phyloP scores from a whole-genome alignment of 176 grass and related monocot species.

The Themeda triandra region DNA sequence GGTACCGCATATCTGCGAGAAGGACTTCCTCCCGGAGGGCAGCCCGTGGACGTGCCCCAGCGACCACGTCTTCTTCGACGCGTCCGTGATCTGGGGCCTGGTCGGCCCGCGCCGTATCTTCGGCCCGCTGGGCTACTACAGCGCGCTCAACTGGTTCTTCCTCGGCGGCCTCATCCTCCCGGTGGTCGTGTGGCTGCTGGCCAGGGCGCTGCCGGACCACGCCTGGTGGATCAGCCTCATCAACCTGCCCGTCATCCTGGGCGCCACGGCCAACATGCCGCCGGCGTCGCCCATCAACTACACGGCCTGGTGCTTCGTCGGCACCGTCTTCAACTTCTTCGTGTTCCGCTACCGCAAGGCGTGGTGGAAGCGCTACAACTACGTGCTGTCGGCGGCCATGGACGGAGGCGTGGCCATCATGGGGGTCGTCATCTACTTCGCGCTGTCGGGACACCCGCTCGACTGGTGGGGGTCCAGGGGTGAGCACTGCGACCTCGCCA shows the following conservation, averaged over 20 bases:
- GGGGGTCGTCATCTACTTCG: constrained; percentile 76
- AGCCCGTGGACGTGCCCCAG: constrained; percentile 92
- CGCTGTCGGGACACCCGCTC: constrained; percentile 43
- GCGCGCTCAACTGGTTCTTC: constrained; percentile 88
- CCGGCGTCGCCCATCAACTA: constrained; percentile 77
- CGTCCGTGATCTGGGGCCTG: constrained; percentile 92
- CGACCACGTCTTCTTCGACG: constrained; percentile 87
- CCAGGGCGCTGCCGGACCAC: constrained; percentile 52
- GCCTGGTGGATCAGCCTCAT: constrained; percentile 73
- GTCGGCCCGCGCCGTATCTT: constrained; percentile 91
- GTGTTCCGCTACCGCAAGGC: constrained; percentile 71
- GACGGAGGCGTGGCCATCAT: constrained; percentile 88
- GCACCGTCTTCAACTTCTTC: constrained; percentile 85
- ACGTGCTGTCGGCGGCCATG: constrained; percentile 78
- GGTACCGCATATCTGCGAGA: constrained; percentile 74
- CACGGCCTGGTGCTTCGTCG: constrained; percentile 65
- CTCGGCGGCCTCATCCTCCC: constrained; percentile 54
- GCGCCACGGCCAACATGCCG: constrained; percentile 78
- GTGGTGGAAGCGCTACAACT: constrained; percentile 96
- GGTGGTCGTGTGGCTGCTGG: constrained; percentile 56
- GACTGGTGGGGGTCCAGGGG: constrained; percentile 64
- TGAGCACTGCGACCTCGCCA: constrained; percentile 73
- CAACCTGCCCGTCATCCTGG: constrained; percentile 80
- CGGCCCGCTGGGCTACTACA: constrained; percentile 66
- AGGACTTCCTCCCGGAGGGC: constrained; percentile 46